Percentiles rank a stretch among this genome's conserved stretches.
Conservation (phyloP, 352 stramenopile genomes). For the Stramenopiles sp. region DNA sequence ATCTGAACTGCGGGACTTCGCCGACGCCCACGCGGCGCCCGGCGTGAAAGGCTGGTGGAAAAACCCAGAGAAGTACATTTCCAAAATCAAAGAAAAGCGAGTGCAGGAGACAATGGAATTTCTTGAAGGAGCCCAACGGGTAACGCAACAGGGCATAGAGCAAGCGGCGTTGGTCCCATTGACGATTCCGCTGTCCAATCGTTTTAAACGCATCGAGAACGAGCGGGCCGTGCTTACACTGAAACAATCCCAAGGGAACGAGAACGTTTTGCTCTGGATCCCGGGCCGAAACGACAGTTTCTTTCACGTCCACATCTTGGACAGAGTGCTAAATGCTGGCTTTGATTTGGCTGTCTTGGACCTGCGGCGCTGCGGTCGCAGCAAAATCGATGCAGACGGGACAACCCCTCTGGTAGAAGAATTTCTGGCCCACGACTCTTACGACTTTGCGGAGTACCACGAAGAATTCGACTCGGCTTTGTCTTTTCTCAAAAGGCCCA, state of each 20-base stretch:
- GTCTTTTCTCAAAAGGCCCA: not conserved
- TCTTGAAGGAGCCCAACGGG: not conserved
- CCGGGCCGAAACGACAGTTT: not conserved
- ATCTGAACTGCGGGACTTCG: not conserved
- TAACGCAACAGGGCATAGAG: not conserved
- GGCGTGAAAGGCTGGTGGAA: not conserved
- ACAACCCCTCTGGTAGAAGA: not conserved
- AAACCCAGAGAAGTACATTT: slow-evolving; percentile 3
- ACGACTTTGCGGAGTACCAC: not conserved
- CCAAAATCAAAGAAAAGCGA: slow-evolving; percentile 5
- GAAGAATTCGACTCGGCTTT: not conserved
- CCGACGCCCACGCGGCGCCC: not conserved
- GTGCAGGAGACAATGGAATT: not conserved
- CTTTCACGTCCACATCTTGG: not conserved
- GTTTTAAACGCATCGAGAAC: not conserved
- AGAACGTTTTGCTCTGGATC: not conserved
- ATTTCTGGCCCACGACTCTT: not conserved
- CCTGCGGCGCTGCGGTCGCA: not conserved
- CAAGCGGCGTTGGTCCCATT: not conserved
- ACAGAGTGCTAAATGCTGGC: not conserved
- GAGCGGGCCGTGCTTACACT: not conserved
- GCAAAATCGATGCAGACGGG: not conserved
- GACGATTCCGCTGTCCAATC: not conserved
- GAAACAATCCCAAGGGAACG: not conserved
- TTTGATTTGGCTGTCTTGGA: slow-evolving; percentile 3